A percentile compares a stretch with the other conserved stretches of the same genome.
phyloP scores from a whole-genome alignment of 768 basidiomycete genomes.

The Pholiota conissans region DNA sequence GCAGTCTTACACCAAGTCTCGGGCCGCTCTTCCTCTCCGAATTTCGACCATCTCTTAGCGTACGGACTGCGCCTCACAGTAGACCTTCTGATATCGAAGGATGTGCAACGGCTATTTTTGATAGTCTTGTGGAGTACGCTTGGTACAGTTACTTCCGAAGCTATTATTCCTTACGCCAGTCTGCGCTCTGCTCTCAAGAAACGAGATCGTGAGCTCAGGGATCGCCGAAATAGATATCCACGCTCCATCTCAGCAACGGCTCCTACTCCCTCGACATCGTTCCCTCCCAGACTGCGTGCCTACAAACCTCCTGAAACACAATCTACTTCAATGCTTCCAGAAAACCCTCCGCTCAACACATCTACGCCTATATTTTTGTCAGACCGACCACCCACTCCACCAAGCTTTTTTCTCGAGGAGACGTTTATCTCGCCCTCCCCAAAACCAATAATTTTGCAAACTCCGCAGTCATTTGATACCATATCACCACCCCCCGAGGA shows the following conservation, averaged over 20 bases:
- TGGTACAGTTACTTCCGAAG: conserved; percentile 33
- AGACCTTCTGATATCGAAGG: conserved; percentile 40
- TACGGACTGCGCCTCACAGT: conserved; percentile 42
- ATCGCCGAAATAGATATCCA: conserved; percentile 28
- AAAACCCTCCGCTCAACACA: conserved; percentile 16
- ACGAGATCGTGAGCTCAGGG: conserved; percentile 23
- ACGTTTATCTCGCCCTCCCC: conserved; percentile 28
- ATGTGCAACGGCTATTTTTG: conserved; percentile 30
- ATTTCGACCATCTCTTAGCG: conserved; percentile 40
- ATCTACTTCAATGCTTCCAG: conserved; percentile 18
- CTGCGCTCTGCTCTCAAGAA: conserved; percentile 23
- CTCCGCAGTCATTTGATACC: conserved; percentile 12
- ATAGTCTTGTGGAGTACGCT: conserved; percentile 39
- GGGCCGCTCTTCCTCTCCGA: conserved; percentile 24
- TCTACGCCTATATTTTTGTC: conserved; percentile 21
- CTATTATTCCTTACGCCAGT: conserved; percentile 25
- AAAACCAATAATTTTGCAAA: conserved; percentile 27
- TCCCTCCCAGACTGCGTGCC: conserved; percentile 31
- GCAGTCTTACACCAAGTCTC: conserved; percentile 41
- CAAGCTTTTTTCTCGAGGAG: conserved; percentile 39
- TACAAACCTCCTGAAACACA: conserved; percentile 23
- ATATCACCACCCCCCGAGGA: conserved; percentile 15
- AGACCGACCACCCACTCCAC: conserved; percentile 35
- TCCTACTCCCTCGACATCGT: conserved; percentile 22
- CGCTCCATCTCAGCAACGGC: conserved; percentile 16